phyloP scores from a whole-genome alignment of 1,284 basidiomycete genomes.

The Ganoderma multipileum region DNA sequence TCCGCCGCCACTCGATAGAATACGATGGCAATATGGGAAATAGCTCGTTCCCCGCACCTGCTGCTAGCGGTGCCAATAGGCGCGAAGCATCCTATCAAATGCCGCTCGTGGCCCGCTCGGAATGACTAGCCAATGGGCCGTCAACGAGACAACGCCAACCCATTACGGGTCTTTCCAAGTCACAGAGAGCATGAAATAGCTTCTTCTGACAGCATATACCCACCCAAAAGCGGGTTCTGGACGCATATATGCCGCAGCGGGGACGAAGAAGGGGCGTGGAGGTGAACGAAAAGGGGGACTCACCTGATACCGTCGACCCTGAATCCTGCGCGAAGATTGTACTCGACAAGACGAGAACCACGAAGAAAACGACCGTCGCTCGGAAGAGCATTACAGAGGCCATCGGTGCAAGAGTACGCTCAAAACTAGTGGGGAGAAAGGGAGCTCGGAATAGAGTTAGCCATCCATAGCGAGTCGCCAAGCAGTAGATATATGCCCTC shows the following conservation, averaged over 20 bases:
- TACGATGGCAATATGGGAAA: neutral
- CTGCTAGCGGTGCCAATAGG: no score
- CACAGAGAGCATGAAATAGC: neutral
- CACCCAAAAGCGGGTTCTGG: neutral
- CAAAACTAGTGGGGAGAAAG: neutral
- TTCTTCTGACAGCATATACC: neutral
- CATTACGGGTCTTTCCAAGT: no score
- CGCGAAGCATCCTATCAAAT: no score
- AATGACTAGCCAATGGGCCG: no score
- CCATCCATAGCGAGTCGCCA: neutral
- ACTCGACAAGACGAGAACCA: neutral
- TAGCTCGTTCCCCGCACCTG: neutral
- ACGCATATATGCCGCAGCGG: neutral
- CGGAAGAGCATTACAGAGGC: neutral
- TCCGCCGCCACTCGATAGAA: neutral
- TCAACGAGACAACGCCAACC: no score
- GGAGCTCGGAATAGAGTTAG: neutral
- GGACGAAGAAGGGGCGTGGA: neutral
- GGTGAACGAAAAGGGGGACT: neutral
- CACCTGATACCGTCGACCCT: neutral
- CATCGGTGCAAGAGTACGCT: neutral
- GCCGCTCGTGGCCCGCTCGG: no score
- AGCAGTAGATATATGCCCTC: neutral
- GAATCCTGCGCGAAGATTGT: neutral
- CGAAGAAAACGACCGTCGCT: neutral